Percentiles rank a stretch among this genome's conserved stretches.
Evolutionary conservation across 2,329 filamentous ascomycete genomes (phyloP).

Genomic region (Cladosporium cucumerinum): DNA sequence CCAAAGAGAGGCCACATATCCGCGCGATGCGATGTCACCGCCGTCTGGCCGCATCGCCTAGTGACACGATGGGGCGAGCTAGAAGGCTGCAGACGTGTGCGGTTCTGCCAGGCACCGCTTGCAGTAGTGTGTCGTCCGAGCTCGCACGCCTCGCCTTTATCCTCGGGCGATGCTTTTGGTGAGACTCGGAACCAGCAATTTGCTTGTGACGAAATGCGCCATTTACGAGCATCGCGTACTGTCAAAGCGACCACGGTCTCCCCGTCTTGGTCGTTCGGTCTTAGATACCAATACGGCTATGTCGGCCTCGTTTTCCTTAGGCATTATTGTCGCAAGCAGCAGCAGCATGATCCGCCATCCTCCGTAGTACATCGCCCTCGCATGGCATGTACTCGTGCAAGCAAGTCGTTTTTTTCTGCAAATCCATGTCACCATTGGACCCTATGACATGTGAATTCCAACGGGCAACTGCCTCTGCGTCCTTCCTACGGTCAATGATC

Average conservation of each 20-base stretch:
- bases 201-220: slow-evolving; percentile 15
- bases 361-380: background rate
- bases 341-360: background rate
- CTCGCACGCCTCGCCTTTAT: slow-evolving; percentile 4
- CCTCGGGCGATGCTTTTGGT: slow-evolving; percentile 3
- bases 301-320: background rate
- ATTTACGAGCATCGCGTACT: slow-evolving; percentile 8
- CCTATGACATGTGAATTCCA: slow-evolving; percentile 1
- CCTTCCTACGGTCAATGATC: background rate
- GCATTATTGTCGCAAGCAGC: background rate
- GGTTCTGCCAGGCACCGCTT: slow-evolving; percentile 12
- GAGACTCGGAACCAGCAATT: slow-evolving; percentile 7
- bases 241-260: slow-evolving; percentile 5
- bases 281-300: background rate
- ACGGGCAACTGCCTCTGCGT: background rate
- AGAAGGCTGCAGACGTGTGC: slow-evolving; percentile 13
- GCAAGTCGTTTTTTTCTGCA: background rate
- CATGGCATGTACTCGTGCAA: background rate
- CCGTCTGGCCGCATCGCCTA: slow-evolving; percentile 9
- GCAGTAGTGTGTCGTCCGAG: background rate
- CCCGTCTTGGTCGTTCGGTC: slow-evolving; percentile 1
- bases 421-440: slow-evolving; percentile 2
- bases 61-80: slow-evolving; percentile 10
- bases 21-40: slow-evolving; percentile 11
- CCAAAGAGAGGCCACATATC: slow-evolving; percentile 4